A percentile compares a stretch with the other conserved stretches of the same genome.
phyloP scores from a whole-genome alignment of 192 early-diverging fungal genomes.

The Coemansia sp. region DNA sequence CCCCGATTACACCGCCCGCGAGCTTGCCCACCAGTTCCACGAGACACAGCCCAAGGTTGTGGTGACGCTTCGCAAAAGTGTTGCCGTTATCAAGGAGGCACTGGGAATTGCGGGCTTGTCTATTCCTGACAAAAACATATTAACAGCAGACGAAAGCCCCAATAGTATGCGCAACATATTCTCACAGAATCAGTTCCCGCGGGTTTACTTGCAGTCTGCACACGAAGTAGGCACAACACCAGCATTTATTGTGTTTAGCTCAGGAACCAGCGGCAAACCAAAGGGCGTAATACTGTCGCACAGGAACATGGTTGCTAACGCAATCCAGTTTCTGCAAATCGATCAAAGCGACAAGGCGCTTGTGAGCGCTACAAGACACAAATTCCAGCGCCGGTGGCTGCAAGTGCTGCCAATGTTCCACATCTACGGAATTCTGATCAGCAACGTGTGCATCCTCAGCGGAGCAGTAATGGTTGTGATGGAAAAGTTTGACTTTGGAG shows the following conservation, averaged over 20 bases:
- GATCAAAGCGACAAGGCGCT: conserved; percentile 36
- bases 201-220: conserved; percentile 25
- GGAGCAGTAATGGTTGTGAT: conserved; percentile 68
- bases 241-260: conserved; percentile 52
- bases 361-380: conserved; percentile 11
- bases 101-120: conserved; percentile 22
- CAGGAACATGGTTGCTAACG: conserved; percentile 77
- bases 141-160: conserved; percentile 25
- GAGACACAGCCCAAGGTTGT: conserved; percentile 68
- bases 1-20: conserved; percentile 77
- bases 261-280: conserved; percentile 59
- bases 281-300: conserved; percentile 88
- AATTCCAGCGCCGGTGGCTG: conserved; percentile 36
- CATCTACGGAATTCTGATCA: conserved; percentile 65
- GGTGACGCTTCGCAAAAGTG: conserved; percentile 54
- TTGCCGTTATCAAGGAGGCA: conserved; percentile 31
- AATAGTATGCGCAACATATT: conserved; percentile 16
- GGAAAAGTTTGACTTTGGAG: conserved; percentile 70
- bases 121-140: conserved; percentile 25
- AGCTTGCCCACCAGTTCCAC: conserved; percentile 75
- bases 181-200: conserved; percentile 29
- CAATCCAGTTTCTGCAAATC: conserved; percentile 56
- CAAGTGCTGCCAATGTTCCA: conserved; percentile 71
- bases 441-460: conserved; percentile 40
- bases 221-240: conserved; percentile 24